These are phyloP conservation scores for Auricularia sp. DNA, from an alignment of 768 basidiomycete species.

Conservation along the genomic window DNA sequence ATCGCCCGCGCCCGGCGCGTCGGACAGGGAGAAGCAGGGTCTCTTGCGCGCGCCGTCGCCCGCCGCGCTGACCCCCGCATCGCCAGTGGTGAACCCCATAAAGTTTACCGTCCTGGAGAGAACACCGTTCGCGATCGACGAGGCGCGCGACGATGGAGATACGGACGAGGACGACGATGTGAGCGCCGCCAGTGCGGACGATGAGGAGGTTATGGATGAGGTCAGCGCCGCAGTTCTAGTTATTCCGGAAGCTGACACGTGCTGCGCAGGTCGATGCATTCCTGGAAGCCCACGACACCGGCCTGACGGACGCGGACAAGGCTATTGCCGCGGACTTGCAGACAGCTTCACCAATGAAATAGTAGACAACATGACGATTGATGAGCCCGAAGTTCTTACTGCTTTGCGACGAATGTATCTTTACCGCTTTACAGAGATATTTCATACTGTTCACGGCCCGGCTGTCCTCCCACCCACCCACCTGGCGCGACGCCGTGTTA, in stretches of 20 bases:
- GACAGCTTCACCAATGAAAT: background rate
- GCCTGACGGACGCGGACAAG: constrained; percentile 70
- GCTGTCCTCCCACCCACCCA: background rate
- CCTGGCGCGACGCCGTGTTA: no score
- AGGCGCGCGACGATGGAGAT: constrained; percentile 75
- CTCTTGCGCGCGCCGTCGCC: constrained; percentile 15
- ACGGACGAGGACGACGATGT: constrained; percentile 52
- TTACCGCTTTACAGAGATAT: background rate
- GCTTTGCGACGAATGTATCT: background rate
- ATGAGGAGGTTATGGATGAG: constrained; percentile 84
- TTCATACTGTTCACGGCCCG: background rate
- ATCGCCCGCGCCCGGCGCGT: constrained; percentile 21
- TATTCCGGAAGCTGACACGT: background rate
- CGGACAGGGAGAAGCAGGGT: constrained; percentile 6
- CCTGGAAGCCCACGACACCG: constrained; percentile 86
- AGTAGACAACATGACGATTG: background rate
- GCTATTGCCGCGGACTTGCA: constrained; percentile 37
- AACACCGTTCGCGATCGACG: constrained; percentile 95
- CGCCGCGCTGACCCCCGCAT: constrained; percentile 24
- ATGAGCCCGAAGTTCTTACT: constrained; percentile 2
- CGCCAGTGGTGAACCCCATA: constrained; percentile 60
- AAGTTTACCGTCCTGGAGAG: constrained; percentile 83
- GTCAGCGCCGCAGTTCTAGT: constrained; percentile 28
- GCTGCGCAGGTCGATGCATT: constrained; percentile 72
- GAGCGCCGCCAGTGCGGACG: constrained; percentile 44